Evolutionary conservation across 202 grass and related monocot species (phyloP).

Genomic region (Elaeis oleifera): DNA sequence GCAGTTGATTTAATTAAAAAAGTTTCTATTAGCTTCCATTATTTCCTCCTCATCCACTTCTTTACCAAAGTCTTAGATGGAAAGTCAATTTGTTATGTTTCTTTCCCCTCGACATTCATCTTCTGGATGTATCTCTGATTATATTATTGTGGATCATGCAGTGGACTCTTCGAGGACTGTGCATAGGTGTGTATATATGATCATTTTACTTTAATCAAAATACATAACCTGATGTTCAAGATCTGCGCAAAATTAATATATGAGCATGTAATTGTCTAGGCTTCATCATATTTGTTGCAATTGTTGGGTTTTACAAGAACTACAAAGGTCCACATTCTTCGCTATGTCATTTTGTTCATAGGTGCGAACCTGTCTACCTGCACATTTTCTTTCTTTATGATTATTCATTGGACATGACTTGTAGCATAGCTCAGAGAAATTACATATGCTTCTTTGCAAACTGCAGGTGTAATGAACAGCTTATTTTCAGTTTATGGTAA

Average conservation of each 20-base stretch:
- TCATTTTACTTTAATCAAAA: constrained; percentile 21
- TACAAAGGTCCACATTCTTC: constrained; percentile 58
- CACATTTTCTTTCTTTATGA: constrained; percentile 13
- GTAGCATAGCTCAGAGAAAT: constrained; percentile 10
- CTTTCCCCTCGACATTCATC: too few relatives aligned
- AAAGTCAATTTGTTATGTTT: constrained; percentile 1
- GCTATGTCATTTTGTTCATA: constrained; percentile 95
- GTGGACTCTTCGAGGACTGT: constrained; percentile 95
- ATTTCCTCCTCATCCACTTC: constrained; percentile 10
- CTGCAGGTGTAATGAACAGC: constrained; percentile 96
- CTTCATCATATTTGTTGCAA: constrained; percentile 78
- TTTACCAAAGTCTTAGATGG: constrained; percentile 7
- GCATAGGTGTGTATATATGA: constrained; percentile 61
- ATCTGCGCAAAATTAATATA: constrained; percentile 23
- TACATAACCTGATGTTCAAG: neutral
- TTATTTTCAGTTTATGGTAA: constrained; percentile 97
- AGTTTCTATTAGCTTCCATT: neutral
- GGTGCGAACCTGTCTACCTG: constrained; percentile 28
- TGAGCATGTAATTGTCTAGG: constrained; percentile 36
- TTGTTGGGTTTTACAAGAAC: constrained; percentile 90
- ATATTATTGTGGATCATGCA: constrained; percentile 25
- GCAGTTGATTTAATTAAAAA: constrained; percentile 1
- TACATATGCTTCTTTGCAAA: constrained; percentile 26
- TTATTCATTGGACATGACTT: constrained; percentile 1
- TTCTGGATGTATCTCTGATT: too few relatives aligned